Conservation (phyloP, 75 land plant genomes). For the Picea glauca region DNA sequence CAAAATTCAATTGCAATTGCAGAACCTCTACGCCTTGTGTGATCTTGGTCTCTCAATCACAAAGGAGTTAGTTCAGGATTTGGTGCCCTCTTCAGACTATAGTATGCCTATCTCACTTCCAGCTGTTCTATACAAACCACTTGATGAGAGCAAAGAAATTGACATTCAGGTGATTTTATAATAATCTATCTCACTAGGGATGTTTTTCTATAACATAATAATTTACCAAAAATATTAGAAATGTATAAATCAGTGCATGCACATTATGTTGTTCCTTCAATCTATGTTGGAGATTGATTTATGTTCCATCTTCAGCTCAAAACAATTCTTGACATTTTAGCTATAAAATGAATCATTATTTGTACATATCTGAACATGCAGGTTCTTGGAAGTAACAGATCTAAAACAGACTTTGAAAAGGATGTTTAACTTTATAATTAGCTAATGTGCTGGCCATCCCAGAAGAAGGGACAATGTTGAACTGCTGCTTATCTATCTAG, state of each 20-base stretch:
- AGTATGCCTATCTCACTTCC: slow-evolving; percentile 34
- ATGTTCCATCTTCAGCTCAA: no score
- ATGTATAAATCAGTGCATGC: no score
- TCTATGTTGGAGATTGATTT: no score
- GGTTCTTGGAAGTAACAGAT: no score
- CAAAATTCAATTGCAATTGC: slow-evolving; percentile 13
- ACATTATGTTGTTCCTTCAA: no score
- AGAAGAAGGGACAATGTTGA: background rate
- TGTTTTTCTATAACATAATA: background rate
- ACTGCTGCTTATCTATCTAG: background rate
- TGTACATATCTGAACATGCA: no score
- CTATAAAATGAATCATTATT: no score
- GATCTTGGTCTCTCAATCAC: slow-evolving; percentile 65
- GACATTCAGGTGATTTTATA: slow-evolving; percentile 21
- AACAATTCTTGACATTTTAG: no score
- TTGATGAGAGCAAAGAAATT: slow-evolving; percentile 30
- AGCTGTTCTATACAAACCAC: slow-evolving; percentile 27
- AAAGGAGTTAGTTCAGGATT: slow-evolving; percentile 34
- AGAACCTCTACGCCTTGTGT: slow-evolving; percentile 65
- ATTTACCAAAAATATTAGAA: no score
- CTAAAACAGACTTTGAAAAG: no score
- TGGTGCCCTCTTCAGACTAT: slow-evolving; percentile 12
- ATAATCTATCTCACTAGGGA: background rate
- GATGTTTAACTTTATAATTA: no score
- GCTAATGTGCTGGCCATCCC: background rate